Base-by-base conservation (phyloP, 2,329 filamentous ascomycete species). In the Xylariaceae sp. region DNA sequence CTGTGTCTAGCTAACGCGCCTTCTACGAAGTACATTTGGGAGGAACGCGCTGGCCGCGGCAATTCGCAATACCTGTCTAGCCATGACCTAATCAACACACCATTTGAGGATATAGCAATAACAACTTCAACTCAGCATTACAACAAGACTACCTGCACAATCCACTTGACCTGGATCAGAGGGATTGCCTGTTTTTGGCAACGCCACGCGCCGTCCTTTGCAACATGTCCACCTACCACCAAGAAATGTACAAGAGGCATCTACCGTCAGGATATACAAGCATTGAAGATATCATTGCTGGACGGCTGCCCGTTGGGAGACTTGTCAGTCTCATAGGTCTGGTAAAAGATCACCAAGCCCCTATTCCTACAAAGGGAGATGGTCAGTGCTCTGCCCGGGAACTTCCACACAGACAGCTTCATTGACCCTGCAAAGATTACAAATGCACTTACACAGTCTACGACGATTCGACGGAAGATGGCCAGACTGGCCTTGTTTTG, bases 261-360 rank as follows among this genome's bases (percentile, higher is more conserved):
- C 56, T 65, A n/a, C 65, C 65, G 27, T 27, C 67, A 1, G 70
- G 70, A 39, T 81, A 81, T 61, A 64, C 54, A 6, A 51, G 66
- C 9, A 68, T 77, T 61, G 65, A 71, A 58, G 67, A 75, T 32
- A 65, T 83, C 26, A 63, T 83, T 57, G 70, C 78, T 49, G 69
- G 69, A 26, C 66, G 68, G 29, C 53, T 69, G 45, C 46, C 60
- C 6, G 12, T 61, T 30, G 59, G 66, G 31, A 61, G 42, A 1
- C 55, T 73, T 4, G 73, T 85, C 59, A 86, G 75, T 70, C 72
- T 94, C 41, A 78, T 90, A 49, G 91, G 89, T 1, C 70, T 92
- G 3, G 80, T 92, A 3, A 80, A 82, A 50, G 88, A 92, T 62
- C 78, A 76, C 47, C 76, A 81, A 54, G 70, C 76, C 0, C 80